Conservation (phyloP, 345 rosid species). For the Trapa bicornis region DNA sequence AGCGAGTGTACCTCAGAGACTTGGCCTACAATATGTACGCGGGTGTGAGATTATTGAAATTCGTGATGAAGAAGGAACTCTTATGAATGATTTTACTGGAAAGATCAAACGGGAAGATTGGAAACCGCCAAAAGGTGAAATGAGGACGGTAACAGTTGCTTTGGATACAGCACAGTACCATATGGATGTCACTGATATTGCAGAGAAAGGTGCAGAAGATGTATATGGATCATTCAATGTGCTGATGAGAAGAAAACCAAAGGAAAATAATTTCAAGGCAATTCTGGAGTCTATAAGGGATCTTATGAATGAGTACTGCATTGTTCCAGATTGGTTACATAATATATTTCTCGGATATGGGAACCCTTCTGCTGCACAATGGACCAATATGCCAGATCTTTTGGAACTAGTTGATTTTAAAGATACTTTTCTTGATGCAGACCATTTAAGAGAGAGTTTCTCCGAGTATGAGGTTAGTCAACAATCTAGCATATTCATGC, state of each 20-base stretch:
- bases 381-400: slow-evolving; percentile 96
- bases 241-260: slow-evolving; percentile 95
- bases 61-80: slow-evolving; percentile 82
- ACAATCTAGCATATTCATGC: background rate
- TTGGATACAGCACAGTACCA: slow-evolving; percentile 95
- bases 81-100: slow-evolving; percentile 97
- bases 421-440: slow-evolving; percentile 75
- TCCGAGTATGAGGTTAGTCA: slow-evolving; percentile 57
- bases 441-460: slow-evolving; percentile 71
- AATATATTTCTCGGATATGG: slow-evolving; percentile 94
- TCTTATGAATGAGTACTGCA: slow-evolving; percentile 98
- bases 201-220: slow-evolving; percentile 89
- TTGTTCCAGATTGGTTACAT: slow-evolving; percentile 98
- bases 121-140: slow-evolving; percentile 98
- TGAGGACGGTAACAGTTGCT: slow-evolving; percentile 85
- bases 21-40: slow-evolving; percentile 88
- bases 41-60: slow-evolving; percentile 94
- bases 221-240: slow-evolving; percentile 83
- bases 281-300: slow-evolving; percentile 97
- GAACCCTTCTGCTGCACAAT: slow-evolving; percentile 97
- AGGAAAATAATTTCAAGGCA: slow-evolving; percentile 98
- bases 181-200: slow-evolving; percentile 87
- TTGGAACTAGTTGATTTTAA: slow-evolving; percentile 84
- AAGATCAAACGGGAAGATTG: slow-evolving; percentile 87
- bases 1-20: slow-evolving; percentile 82